These are phyloP conservation scores for Gastrolobium bilobum DNA, from an alignment of 306 rosid genomes.

Conservation along the genomic window DNA sequence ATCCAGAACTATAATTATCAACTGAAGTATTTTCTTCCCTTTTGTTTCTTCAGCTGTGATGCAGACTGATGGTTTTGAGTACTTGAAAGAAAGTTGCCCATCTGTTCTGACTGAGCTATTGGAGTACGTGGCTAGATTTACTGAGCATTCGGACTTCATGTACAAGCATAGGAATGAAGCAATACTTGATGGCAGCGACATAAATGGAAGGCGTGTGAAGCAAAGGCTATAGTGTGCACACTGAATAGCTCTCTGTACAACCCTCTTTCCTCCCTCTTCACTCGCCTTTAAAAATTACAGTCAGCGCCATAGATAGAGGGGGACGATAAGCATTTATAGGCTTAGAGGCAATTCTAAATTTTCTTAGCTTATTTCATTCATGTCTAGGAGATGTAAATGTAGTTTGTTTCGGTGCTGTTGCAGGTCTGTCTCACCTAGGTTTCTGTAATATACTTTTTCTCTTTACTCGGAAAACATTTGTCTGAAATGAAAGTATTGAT, in stretches of 20 bases:
- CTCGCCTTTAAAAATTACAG: constrained; percentile 33
- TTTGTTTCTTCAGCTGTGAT: constrained; percentile 76
- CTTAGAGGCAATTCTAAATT: constrained; percentile 47
- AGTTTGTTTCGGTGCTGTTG: constrained; percentile 44
- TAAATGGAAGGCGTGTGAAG: constrained; percentile 84
- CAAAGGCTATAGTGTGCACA: constrained; percentile 65
- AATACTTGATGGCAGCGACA: constrained; percentile 74
- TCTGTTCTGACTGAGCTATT: constrained; percentile 77
- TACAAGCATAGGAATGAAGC: constrained; percentile 69
- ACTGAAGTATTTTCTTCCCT: constrained; percentile 23
- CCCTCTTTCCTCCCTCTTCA: background rate
- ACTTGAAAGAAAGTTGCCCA: constrained; percentile 86
- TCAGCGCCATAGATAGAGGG: constrained; percentile 51
- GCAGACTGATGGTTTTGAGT: constrained; percentile 85
- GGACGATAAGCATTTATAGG: constrained; percentile 48
- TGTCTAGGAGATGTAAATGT: constrained; percentile 59
- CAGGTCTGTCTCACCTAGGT: constrained; percentile 29
- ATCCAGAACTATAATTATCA: constrained; percentile 17
- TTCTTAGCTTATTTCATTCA: constrained; percentile 43
- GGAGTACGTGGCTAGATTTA: constrained; percentile 79
- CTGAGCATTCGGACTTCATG: constrained; percentile 65
- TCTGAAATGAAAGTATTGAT: constrained; percentile 38
- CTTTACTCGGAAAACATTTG: constrained; percentile 4
- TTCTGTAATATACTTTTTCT: constrained; percentile 30
- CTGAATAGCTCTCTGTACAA: constrained; percentile 32